Conservation (phyloP, 768 basidiomycete species). For the Calocera cornea region DNA sequence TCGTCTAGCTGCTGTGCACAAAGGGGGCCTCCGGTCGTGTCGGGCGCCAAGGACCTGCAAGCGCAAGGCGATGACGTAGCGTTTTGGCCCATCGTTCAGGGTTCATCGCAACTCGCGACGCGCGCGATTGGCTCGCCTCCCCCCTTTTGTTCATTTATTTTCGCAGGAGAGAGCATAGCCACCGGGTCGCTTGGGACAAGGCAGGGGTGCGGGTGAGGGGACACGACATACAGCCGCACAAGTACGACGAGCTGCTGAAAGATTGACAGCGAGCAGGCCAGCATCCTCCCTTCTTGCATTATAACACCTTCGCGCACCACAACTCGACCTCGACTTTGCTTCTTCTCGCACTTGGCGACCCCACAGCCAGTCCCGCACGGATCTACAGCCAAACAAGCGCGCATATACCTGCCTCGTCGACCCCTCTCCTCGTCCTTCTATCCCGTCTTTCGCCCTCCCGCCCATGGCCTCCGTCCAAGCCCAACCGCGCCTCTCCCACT, state of each 20-base stretch:
- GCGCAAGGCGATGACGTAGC: not conserved
- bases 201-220: too few relatives aligned
- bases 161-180: not conserved
- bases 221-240: too few relatives aligned
- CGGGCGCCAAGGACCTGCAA: not conserved
- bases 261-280: too few relatives aligned
- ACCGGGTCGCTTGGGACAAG: not conserved
- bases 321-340: not conserved
- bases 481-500: not conserved
- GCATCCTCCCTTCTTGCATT: too few relatives aligned
- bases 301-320: not conserved
- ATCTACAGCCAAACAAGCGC: not conserved
- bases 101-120: not conserved
- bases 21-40: not conserved
- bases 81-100: not conserved
- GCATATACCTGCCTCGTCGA: not conserved
- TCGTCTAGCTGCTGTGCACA: not conserved
- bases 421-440: too few relatives aligned
- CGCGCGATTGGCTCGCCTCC: not conserved
- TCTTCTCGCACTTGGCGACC: not conserved
- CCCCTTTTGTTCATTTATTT: not conserved
- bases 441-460: not conserved
- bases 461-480: constrained; percentile 1
- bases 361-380: not conserved
- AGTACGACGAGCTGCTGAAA: too few relatives aligned